Evolutionary conservation across 2,329 filamentous ascomycete genomes (phyloP), one percentile per base, ranked within the genome.

Genomic region (Coniochaeta sp.): DNA sequence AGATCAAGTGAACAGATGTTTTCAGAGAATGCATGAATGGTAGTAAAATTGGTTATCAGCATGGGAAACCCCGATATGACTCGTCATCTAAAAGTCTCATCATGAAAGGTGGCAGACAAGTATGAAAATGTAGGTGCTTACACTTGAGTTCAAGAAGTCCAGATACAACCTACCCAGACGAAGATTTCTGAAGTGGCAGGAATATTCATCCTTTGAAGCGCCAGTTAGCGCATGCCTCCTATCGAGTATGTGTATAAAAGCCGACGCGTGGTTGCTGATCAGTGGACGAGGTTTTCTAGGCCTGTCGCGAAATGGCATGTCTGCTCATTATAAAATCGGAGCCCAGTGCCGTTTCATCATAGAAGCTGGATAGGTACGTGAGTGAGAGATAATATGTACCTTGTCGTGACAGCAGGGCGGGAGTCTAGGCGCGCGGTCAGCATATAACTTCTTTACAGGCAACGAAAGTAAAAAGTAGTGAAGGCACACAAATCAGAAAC

Each of bases 221-320:
- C 54, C 54, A 19, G n/a, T 56, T 38, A 56, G 54, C 30, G 22
- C 12, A 8, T 16, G 30, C 24, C 14, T 22, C 24, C 30, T 10
- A 22, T 56, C 34, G 4, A 17, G 17, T 34, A 19, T 19, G 12
- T 34, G 22, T 22, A 56, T 12, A 24, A 38, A 2, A 34, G 28
- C 30, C 30, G 38, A 24, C 24, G 17, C 42, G 57, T 55, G 50
- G 26, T 47, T 68, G 63, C 66, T 67, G 67, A 78, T 96, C 92
- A 96, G 92, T 93, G 90, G 92, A 90, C 91, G 87, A 96, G 92
- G 93, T 96, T 96, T 96, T 96, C 91, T 96, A 96, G 91, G 92
- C 92, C 91, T 96, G 91, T 90, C 91, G 77, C 91, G 90, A 71
- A 84, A 78, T 90, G 91, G 91, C 85, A 89, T 85, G 86, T 92